These are phyloP conservation scores for Gastrolobium villosum DNA, from an alignment of 306 rosid genomes.

Conservation along the genomic window DNA sequence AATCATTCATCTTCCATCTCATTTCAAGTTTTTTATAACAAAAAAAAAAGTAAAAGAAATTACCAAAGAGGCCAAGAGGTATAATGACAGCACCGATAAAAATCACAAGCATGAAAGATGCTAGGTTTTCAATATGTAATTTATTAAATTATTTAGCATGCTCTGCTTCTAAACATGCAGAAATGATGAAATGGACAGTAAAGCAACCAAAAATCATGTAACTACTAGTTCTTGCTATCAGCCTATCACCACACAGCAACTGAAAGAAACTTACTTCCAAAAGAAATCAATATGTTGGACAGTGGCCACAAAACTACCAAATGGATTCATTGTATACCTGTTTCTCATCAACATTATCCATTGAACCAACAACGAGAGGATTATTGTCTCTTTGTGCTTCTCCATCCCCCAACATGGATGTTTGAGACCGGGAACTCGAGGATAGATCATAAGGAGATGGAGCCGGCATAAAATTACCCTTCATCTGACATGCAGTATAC, in stretches of 20 bases:
- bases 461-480: constrained; percentile 74
- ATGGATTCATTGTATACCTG: constrained; percentile 66
- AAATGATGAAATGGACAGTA: constrained; percentile 3
- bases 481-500: constrained; percentile 63
- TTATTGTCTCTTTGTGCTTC: constrained; percentile 67
- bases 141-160: constrained; percentile 22
- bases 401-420: constrained; percentile 72
- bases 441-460: constrained; percentile 84
- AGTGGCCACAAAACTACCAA: neutral
- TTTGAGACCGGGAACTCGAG: constrained; percentile 77
- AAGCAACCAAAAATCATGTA: constrained; percentile 23
- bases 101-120: constrained; percentile 16
- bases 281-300: constrained; percentile 34
- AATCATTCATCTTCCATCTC: constrained; percentile 27
- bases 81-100: constrained; percentile 16
- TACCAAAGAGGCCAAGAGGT: neutral
- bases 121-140: constrained; percentile 14
- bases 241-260: constrained; percentile 16
- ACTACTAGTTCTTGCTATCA: constrained; percentile 38
- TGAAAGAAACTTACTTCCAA: constrained; percentile 30
- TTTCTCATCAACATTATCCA: constrained; percentile 70
- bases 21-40: constrained; percentile 24
- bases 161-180: constrained; percentile 24
- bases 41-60: neutral
- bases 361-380: constrained; percentile 69